These are phyloP conservation scores for Prosopis cineraria DNA, from an alignment of 306 rosid species.

Conservation along the genomic window DNA sequence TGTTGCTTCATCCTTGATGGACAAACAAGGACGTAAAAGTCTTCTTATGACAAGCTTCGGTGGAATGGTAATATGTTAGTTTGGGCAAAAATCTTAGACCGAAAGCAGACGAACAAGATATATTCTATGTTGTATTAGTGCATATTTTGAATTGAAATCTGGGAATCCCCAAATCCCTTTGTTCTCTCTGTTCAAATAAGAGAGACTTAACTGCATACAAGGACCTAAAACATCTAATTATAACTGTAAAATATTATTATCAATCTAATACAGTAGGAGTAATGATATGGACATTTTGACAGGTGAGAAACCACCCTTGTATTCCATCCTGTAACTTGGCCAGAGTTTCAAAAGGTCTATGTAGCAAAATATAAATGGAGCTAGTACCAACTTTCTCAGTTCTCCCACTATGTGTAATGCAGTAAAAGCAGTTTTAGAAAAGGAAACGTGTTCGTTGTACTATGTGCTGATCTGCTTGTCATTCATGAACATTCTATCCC, in stretches of 20 bases:
- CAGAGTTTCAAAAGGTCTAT: conserved; percentile 9
- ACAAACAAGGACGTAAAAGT: conserved; percentile 81
- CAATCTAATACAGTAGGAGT: background rate
- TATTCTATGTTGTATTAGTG: background rate
- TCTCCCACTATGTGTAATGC: background rate
- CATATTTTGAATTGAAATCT: background rate
- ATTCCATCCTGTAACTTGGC: background rate
- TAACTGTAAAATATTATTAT: background rate
- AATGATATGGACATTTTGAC: background rate
- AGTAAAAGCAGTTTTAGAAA: background rate
- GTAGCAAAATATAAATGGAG: background rate
- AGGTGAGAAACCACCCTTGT: background rate
- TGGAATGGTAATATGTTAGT: conserved; percentile 78
- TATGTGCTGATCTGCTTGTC: background rate
- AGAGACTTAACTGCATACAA: background rate
- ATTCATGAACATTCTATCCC: background rate
- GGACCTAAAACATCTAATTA: conserved; percentile 13
- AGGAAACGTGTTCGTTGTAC: background rate
- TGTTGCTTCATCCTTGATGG: conserved; percentile 94
- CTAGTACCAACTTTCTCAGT: background rate
- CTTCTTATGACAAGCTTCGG: conserved; percentile 85
- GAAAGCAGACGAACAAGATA: background rate
- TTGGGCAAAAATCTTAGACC: background rate
- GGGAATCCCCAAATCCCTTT: background rate
- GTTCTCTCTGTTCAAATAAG: background rate